phyloP scores from a whole-genome alignment of 73 alveolate species.

The Diophrys sp. region DNA sequence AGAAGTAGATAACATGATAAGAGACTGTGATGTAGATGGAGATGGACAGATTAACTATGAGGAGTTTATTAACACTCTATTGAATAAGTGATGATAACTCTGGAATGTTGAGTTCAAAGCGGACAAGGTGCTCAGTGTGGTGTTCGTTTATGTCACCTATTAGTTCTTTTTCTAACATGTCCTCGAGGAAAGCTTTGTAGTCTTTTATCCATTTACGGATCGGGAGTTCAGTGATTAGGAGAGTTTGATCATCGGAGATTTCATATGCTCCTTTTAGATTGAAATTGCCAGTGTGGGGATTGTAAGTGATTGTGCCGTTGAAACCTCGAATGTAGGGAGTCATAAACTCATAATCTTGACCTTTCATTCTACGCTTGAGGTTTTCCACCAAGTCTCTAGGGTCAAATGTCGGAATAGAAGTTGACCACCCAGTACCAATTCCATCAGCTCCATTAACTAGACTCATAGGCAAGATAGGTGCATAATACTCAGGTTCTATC shows the following conservation, averaged over 20 bases:
- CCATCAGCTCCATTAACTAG: conserved; percentile 99
- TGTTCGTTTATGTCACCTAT: conserved; percentile 79
- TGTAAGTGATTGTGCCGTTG: conserved; percentile 76
- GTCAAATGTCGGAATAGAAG: conserved; percentile 91
- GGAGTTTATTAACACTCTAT: not conserved
- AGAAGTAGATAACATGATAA: conserved; percentile 93
- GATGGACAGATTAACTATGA: not conserved
- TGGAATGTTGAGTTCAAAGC: conserved; percentile 81
- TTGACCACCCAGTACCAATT: conserved; percentile 99
- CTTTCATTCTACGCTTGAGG: conserved; percentile 76
- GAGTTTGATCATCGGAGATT: conserved; percentile 65
- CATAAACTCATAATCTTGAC: conserved; percentile 54
- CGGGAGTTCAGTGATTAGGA: conserved; percentile 92
- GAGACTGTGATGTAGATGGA: conserved; percentile 52
- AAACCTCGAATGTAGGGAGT: conserved; percentile 94
- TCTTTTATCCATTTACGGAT: conserved; percentile 94
- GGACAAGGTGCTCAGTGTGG: conserved; percentile 89
- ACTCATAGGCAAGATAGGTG: conserved; percentile 97
- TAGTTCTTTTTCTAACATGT: conserved; percentile 72
- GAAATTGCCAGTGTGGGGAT: conserved; percentile 62
- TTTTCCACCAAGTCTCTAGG: conserved; percentile 94
- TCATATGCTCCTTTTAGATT: conserved; percentile 81
- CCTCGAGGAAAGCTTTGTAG: conserved; percentile 88
- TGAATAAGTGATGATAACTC: conserved; percentile 1
- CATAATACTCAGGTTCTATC: conserved; percentile 99